phyloP scores from a whole-genome alignment of 2,329 filamentous ascomycete genomes.

The Colletotrichum sp. region DNA sequence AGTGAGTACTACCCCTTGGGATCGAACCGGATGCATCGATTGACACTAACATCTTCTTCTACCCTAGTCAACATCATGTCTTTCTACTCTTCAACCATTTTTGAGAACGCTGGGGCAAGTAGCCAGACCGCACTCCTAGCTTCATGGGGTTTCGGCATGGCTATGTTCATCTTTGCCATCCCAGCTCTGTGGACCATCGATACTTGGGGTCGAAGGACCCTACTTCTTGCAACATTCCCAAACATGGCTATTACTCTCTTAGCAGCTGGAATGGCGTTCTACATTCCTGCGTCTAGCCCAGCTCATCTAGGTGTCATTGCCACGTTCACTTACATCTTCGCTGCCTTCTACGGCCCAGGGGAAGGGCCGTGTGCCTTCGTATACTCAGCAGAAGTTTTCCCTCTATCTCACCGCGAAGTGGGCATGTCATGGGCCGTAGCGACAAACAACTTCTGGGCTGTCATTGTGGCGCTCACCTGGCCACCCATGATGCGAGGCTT shows the following conservation, averaged over 20 bases:
- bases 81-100: conserved; percentile 54
- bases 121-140: conserved; percentile 43
- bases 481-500: conserved; percentile 49
- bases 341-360: conserved; percentile 68
- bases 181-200: conserved; percentile 72
- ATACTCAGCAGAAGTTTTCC: conserved; percentile 69
- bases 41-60: neutral
- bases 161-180: conserved; percentile 66
- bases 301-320: conserved; percentile 59
- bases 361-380: conserved; percentile 64
- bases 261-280: conserved; percentile 42
- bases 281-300: conserved; percentile 34
- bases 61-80: conserved; percentile 50
- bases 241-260: conserved; percentile 68
- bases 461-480: conserved; percentile 56
- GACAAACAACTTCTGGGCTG: conserved; percentile 61
- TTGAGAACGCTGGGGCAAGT: conserved; percentile 47
- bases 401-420: conserved; percentile 66
- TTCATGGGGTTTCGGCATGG: conserved; percentile 62
- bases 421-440: conserved; percentile 70
- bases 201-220: conserved; percentile 65
- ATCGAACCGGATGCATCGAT: neutral
- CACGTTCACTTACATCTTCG: conserved; percentile 70
- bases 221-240: conserved; percentile 70
- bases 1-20: conserved; percentile 31